Conservation (phyloP, 305 asterid genomes). For the Fraxinus latifolia region DNA sequence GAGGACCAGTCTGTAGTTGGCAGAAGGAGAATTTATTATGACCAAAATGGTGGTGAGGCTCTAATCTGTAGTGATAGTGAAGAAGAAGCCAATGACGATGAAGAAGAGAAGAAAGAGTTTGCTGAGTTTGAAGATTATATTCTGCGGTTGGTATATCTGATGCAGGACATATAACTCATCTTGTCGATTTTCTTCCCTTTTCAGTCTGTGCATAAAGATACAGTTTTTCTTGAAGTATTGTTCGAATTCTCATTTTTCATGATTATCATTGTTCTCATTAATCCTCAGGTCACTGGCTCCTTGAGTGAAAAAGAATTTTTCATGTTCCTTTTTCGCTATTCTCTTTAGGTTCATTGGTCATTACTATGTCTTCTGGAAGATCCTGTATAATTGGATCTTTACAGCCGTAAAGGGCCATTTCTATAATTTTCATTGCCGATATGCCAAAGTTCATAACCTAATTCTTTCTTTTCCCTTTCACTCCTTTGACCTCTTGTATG, state of each 20-base stretch:
- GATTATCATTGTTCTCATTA: not conserved
- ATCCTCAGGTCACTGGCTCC: not conserved
- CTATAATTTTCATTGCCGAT: not conserved
- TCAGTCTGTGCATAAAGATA: constrained; percentile 1
- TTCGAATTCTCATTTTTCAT: constrained; percentile 16
- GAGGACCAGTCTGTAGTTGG: constrained; percentile 97
- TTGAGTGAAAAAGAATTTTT: not conserved
- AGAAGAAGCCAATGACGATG: constrained; percentile 78
- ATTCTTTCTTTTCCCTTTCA: not conserved
- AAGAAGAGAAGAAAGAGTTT: constrained; percentile 84
- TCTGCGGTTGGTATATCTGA: constrained; percentile 65
- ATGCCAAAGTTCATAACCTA: not conserved
- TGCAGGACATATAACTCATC: constrained; percentile 15
- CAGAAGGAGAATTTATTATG: constrained; percentile 95
- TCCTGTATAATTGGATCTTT: not conserved
- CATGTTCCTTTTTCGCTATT: not conserved
- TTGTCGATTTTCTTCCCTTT: constrained; percentile 18
- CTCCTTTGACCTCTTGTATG: not conserved
- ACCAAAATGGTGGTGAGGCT: constrained; percentile 87
- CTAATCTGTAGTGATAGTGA: constrained; percentile 95
- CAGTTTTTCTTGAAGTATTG: constrained; percentile 4
- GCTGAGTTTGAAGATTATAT: constrained; percentile 78
- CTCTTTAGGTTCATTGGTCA: not conserved
- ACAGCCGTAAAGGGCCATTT: not conserved
- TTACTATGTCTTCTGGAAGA: not conserved